Percentiles rank a stretch among this genome's conserved stretches.
Evolutionary conservation across 2,329 filamentous ascomycete genomes (phyloP).

Genomic region (Macrophomina phaseolina): DNA sequence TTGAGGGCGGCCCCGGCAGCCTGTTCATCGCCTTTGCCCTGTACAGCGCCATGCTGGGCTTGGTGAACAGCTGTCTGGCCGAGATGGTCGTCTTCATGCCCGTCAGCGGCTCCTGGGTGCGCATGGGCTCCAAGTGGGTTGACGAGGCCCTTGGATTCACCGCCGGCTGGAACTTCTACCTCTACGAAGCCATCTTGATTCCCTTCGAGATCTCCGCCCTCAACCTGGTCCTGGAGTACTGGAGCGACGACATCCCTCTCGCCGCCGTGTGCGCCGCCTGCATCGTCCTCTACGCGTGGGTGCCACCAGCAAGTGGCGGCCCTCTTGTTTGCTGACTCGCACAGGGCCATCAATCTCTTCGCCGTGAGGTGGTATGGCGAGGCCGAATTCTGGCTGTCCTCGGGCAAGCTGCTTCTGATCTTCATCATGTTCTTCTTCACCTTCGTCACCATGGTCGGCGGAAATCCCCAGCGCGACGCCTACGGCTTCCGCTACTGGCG

Average conservation of each 20-base stretch:
- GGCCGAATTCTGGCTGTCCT: conserved; percentile 75
- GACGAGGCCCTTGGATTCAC: conserved; percentile 69
- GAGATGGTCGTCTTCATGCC: conserved; percentile 70
- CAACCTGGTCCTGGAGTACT: conserved; percentile 49
- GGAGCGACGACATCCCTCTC: conserved; percentile 55
- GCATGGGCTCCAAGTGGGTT: conserved; percentile 68
- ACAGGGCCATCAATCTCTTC: conserved; percentile 25
- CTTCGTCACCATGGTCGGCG: conserved; percentile 44
- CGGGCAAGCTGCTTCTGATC: conserved; percentile 53
- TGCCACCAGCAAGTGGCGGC: background rate
- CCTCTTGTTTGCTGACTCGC: background rate
- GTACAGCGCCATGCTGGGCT: conserved; percentile 51
- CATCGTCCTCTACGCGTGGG: conserved; percentile 51
- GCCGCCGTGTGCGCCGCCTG: conserved; percentile 48
- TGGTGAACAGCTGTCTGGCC: conserved; percentile 64
- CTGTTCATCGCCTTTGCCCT: conserved; percentile 65
- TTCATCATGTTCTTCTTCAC: conserved; percentile 42
- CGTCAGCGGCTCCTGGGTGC: conserved; percentile 67
- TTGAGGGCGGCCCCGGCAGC: conserved; percentile 56
- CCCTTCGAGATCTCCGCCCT: conserved; percentile 57
- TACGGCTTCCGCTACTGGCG: conserved; percentile 45
- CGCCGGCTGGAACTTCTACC: conserved; percentile 58
- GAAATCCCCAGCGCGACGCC: conserved; percentile 43
- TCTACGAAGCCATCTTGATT: conserved; percentile 58
- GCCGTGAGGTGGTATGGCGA: conserved; percentile 27